Conservation (phyloP, 495 filamentous ascomycete species). For the Friedmanniomyces endolithicus region DNA sequence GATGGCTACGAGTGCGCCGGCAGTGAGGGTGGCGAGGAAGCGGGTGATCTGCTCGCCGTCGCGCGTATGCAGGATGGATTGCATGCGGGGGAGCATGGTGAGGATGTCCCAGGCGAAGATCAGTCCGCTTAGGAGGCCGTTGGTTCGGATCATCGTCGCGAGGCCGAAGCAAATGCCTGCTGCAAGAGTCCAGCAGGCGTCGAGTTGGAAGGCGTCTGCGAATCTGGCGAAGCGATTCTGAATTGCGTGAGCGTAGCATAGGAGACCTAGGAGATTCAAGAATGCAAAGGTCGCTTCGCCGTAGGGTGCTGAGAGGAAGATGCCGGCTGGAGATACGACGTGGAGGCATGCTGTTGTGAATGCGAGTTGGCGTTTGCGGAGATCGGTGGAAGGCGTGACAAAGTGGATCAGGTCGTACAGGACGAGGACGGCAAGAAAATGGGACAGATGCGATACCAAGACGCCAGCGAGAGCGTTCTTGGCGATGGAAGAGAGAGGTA, state of each 20-base stretch:
- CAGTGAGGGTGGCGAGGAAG: slow-evolving; percentile 40
- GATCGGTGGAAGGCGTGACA: slow-evolving; percentile 32
- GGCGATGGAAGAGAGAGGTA: slow-evolving; percentile 10
- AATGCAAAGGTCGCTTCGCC: slow-evolving; percentile 69
- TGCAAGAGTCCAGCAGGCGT: slow-evolving; percentile 40
- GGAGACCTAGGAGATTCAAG: slow-evolving; percentile 57
- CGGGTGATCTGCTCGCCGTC: slow-evolving; percentile 6
- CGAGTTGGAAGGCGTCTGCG: slow-evolving; percentile 15
- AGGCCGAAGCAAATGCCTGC: slow-evolving; percentile 58
- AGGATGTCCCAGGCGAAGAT: slow-evolving; percentile 51
- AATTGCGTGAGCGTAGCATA: slow-evolving; percentile 42
- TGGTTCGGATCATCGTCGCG: slow-evolving; percentile 67
- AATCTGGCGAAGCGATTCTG: slow-evolving; percentile 16
- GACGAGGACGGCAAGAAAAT: slow-evolving; percentile 59
- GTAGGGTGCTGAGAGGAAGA: slow-evolving; percentile 84
- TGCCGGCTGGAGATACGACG: slow-evolving; percentile 71
- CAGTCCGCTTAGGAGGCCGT: slow-evolving; percentile 74
- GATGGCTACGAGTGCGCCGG: slow-evolving; percentile 52
- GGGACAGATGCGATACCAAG: slow-evolving; percentile 53
- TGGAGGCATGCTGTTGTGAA: slow-evolving; percentile 61
- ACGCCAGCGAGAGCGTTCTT: slow-evolving; percentile 43
- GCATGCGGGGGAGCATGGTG: slow-evolving; percentile 20
- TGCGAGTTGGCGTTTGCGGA: slow-evolving; percentile 34
- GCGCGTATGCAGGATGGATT: slow-evolving; percentile 15
- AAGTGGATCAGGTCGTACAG: slow-evolving; percentile 48